Evolutionary conservation across 768 basidiomycete species (phyloP).

Genomic region (Paxillus ammoniavirescens): DNA sequence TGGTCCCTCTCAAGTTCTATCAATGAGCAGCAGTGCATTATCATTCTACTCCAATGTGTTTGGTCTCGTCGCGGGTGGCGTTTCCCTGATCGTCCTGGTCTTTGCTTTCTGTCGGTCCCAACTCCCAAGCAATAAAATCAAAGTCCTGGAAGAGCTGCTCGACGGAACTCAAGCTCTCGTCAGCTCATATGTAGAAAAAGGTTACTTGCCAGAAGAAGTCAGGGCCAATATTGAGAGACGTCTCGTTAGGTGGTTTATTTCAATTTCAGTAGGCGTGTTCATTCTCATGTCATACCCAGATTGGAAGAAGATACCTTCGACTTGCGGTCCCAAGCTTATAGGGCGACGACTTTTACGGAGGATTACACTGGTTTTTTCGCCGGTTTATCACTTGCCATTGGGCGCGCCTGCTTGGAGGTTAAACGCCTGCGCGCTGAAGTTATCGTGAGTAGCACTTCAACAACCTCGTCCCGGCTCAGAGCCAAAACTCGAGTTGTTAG

Average conservation of each 20-base stretch:
- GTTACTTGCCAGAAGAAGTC: background rate
- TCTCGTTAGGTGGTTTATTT: no score
- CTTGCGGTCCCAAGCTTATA: background rate
- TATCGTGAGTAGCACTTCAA: background rate
- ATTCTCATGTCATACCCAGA: background rate
- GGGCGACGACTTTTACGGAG: background rate
- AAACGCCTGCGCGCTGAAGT: background rate
- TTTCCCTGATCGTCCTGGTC: background rate
- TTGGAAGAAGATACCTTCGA: background rate
- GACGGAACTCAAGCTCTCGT: background rate
- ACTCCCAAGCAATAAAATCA: slow-evolving; percentile 3
- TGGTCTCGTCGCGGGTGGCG: background rate
- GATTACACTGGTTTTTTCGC: background rate
- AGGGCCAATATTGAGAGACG: no score
- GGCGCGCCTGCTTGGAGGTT: background rate
- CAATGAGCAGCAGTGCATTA: background rate
- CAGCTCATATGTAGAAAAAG: background rate
- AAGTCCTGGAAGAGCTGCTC: background rate
- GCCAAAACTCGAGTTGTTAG: no score
- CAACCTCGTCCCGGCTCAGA: no score
- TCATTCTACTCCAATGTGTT: slow-evolving; percentile 1
- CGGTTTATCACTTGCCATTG: background rate
- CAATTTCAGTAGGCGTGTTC: no score
- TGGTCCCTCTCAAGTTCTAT: background rate
- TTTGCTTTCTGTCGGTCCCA: background rate